Evolutionary conservation across 164 flowering plant genomes (phyloP), one percentile per base, ranked within the genome.

Genomic region (Aristolochia fimbriata): DNA sequence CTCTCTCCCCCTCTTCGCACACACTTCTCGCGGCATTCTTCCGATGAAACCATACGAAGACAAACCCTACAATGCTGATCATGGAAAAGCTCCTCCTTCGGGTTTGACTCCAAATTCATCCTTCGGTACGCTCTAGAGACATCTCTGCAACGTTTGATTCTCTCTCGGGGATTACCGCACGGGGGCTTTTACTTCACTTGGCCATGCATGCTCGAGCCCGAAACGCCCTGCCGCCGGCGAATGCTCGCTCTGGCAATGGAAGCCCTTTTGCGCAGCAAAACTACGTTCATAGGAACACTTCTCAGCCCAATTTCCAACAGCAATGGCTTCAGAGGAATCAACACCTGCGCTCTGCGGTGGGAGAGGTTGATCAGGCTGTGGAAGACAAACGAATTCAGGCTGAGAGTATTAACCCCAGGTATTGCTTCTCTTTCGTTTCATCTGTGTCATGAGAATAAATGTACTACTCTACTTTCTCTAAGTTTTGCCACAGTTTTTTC

Each of bases 261-360:
- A 20, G 9, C 12, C 13, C 17, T 14, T 41, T 15, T 4, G 23
- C 11, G 45, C 46, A 31, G 60, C 6, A 49, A 20, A 57, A 57
- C n/a, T 33, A 57, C 60, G 47, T 33, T 16, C 47, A 15, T 37
- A 57, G 47, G 21, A 31, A 15, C 22, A 19, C 19, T 43, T 20
- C 41, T 15, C 41, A 55, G 12, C 19, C 33, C 17, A 22, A 31
- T 6, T 43, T 27, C 24, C 60, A 57, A 20, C 60, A 57, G 60
- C 60, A 57, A 41, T 57, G 60, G 60, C 60, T 57, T 21, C 41
- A 43, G 43, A 57, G 60, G 60, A 31, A 49, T 49, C 52, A 49
- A 49, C 19, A 4, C 19, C 20, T 14, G 21, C 15, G 17, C 16
- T 17, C 43, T 31, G 37, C 59, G 16, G 60, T 11, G 16, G 60